Evolutionary conservation across 371 early-diverging fungal genomes (phyloP), one percentile per base, ranked within the genome.

Genomic region (Haplosporangium sp.): DNA sequence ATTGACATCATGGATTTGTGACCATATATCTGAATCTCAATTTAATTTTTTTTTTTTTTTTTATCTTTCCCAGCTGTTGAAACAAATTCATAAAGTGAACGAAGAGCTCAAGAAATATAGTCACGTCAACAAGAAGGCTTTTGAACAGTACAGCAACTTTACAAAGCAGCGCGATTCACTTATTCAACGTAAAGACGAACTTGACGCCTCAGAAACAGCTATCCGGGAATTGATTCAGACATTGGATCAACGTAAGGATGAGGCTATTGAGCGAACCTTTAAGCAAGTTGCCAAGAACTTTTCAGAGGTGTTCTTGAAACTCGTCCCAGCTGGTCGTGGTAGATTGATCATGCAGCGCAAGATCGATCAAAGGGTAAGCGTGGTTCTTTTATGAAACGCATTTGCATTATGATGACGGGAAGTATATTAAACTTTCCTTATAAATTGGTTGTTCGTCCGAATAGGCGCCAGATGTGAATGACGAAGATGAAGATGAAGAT

Each of bases 51-150:
- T 1, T 37, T 59, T 19, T 53, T 27, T 19, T 52, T 4, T 52
- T 63, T 11, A 48, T 34, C 19, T 60, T 42, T 58, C 60, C 19
- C 19, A 87, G 86, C 64, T 97, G 20, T 75, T 96, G 45, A 91
- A 89, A 71, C 84, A 87, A 63, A 88, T 99, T 56, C 94, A 96
- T 76, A 87, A 88, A 58, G 89, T 91, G 62, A 96, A 97, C 73
- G 96, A 96, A 65, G 87, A 85, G 17, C 84, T 98, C 40, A 95
- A 95, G 68, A 90, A 92, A 83, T 97, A 92, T 76, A 90, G 92
- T 19, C 98, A 98, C 76, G 97, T 99, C 66, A 99, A 99, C 88
- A 97, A 97, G 84, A 97, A 97, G 84, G 99, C 99, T 8, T 94
- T 94, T 84, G 98, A 99, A 85, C 99, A 99, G 85, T 97, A 94